phyloP scores from a whole-genome alignment of 805 yeast genomes.

The Starmerella apicola region DNA sequence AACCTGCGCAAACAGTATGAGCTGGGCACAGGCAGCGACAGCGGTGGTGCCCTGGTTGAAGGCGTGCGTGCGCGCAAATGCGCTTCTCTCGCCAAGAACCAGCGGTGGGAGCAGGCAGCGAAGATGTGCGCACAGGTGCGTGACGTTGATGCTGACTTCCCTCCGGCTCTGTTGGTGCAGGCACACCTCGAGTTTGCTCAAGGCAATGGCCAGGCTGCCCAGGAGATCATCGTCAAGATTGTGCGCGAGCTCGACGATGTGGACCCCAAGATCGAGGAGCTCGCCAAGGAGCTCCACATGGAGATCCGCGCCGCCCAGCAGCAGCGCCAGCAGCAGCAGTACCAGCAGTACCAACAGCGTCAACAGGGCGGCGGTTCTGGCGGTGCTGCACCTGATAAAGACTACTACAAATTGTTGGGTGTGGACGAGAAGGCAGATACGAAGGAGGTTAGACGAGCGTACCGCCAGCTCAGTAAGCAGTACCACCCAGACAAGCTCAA shows the following conservation, averaged over 20 bases:
- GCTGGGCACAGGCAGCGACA: constrained; percentile 6
- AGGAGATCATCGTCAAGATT: constrained; percentile 13
- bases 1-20: constrained; percentile 10
- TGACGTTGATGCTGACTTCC: constrained; percentile 21
- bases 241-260: constrained; percentile 15
- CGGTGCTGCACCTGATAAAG: constrained; percentile 36
- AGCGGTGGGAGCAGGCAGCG: constrained; percentile 22
- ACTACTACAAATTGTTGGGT: constrained; percentile 70
- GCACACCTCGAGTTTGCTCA: constrained; percentile 21
- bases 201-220: constrained; percentile 23
- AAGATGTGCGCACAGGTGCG: constrained; percentile 23
- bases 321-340: constrained; percentile 18
- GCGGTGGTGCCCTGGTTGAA: constrained; percentile 17
- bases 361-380: constrained; percentile 8
- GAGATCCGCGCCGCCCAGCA: constrained; percentile 23
- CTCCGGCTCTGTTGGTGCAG: constrained; percentile 24
- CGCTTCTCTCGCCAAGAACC: constrained; percentile 17
- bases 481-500: constrained; percentile 89
- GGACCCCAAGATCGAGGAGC: constrained; percentile 7
- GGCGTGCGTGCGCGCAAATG: constrained; percentile 19
- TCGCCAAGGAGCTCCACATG: constrained; percentile 20
- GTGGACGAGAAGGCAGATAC: constrained; percentile 55
- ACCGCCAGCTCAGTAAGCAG: constrained; percentile 61
- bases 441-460: constrained; percentile 65
- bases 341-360: neutral